These are phyloP conservation scores for Lentinula guzmanii DNA, from an alignment of 768 basidiomycete species.

Conservation along the genomic window DNA sequence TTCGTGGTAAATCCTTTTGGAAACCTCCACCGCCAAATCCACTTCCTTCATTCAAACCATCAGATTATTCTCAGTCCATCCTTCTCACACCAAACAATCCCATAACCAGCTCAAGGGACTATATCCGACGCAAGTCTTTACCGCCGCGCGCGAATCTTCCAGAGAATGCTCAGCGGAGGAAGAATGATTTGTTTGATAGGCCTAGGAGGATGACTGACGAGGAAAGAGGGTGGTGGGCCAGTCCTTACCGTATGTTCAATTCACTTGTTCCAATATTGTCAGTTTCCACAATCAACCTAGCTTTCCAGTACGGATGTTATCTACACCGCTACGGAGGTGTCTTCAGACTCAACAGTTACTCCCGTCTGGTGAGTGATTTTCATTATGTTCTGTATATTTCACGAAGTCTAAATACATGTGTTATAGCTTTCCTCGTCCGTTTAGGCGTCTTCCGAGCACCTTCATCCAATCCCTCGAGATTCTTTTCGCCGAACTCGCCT, in stretches of 20 bases:
- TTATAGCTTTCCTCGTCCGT: slow-evolving; percentile 61
- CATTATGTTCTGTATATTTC: slow-evolving; percentile 7
- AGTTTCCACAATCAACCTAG: slow-evolving; percentile 6
- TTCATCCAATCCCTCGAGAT: slow-evolving; percentile 7
- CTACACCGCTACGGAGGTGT: slow-evolving; percentile 58
- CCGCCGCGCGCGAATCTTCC: slow-evolving; percentile 41
- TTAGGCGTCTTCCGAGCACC: slow-evolving; percentile 44
- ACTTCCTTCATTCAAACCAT: slow-evolving; percentile 41
- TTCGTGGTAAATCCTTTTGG: slow-evolving; percentile 25
- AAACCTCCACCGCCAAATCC: slow-evolving; percentile 23
- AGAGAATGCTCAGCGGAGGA: slow-evolving; percentile 13
- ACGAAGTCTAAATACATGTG: not conserved
- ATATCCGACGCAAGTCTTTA: slow-evolving; percentile 49
- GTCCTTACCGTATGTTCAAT: slow-evolving; percentile 62
- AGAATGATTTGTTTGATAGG: slow-evolving; percentile 21
- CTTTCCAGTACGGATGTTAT: slow-evolving; percentile 62
- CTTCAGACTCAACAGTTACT: slow-evolving; percentile 40
- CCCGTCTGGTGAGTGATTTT: slow-evolving; percentile 42
- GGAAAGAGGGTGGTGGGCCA: slow-evolving; percentile 66
- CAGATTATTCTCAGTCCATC: slow-evolving; percentile 48
- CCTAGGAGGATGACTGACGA: slow-evolving; percentile 55
- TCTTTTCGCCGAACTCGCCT: not conserved
- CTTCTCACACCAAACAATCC: slow-evolving; percentile 53
- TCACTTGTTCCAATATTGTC: not conserved
- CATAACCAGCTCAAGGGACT: slow-evolving; percentile 42